A percentile compares a stretch with the other conserved stretches of the same genome.
Evolutionary conservation across 768 basidiomycete genomes (phyloP).

Genomic region (Tricholoma hemisulphureum): DNA sequence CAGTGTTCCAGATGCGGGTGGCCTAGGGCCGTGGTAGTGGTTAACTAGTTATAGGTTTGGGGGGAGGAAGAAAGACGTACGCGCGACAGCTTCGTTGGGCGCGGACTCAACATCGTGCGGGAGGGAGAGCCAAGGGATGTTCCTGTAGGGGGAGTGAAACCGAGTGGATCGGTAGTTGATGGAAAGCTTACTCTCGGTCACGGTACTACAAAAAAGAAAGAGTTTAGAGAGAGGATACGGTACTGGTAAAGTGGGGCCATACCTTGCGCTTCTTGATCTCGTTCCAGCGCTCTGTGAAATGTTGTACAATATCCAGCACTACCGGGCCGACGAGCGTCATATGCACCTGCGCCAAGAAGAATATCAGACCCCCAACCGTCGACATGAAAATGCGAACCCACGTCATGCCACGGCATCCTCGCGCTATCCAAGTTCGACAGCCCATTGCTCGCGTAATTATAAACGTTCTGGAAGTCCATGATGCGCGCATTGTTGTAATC

Average conservation of each 20-base stretch:
- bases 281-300: slow-evolving; percentile 92
- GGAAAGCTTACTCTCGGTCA: slow-evolving; percentile 40
- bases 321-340: slow-evolving; percentile 80
- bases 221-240: not conserved
- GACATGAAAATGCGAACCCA: slow-evolving; percentile 34
- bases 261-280: slow-evolving; percentile 83
- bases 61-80: slow-evolving; percentile 29
- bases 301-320: slow-evolving; percentile 89
- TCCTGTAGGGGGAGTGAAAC: slow-evolving; percentile 32
- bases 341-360: slow-evolving; percentile 52
- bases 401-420: slow-evolving; percentile 97
- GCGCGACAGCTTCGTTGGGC: slow-evolving; percentile 65
- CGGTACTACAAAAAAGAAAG: slow-evolving; percentile 32
- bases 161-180: not conserved
- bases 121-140: slow-evolving; percentile 69
- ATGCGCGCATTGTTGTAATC: slow-evolving; percentile 92
- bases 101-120: slow-evolving; percentile 65
- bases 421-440: slow-evolving; percentile 66
- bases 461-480: slow-evolving; percentile 82
- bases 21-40: slow-evolving; percentile 22
- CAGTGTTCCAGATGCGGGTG: slow-evolving; percentile 72
- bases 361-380: not conserved
- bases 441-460: slow-evolving; percentile 69
- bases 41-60: not conserved
- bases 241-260: slow-evolving; percentile 5